phyloP scores from a whole-genome alignment of 768 basidiomycete species.

The Panaeolus cyanescens region DNA sequence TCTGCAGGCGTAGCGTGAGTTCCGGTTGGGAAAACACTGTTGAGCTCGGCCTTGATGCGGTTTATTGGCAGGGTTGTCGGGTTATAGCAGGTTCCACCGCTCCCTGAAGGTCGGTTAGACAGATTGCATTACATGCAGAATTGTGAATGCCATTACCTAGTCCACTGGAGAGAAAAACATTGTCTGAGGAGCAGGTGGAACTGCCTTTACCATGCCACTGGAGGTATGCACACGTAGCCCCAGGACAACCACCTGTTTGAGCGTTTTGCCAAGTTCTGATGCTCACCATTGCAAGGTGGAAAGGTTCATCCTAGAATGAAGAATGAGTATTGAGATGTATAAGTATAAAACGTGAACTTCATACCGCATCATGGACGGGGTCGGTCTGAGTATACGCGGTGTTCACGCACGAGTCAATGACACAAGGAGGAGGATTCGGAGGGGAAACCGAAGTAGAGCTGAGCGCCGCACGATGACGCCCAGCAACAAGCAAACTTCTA shows the following conservation, averaged over 20 bases:
- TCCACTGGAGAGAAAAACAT: constrained; percentile 1
- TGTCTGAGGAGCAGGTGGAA: neutral
- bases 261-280: constrained; percentile 2
- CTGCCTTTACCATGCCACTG: constrained; percentile 2
- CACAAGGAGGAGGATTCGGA: neutral
- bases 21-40: neutral
- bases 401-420: neutral
- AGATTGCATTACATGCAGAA: neutral
- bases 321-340: too few relatives aligned
- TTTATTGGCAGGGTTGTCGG: neutral
- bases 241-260: neutral
- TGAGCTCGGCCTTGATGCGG: constrained; percentile 2
- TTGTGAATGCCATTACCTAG: neutral
- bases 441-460: neutral
- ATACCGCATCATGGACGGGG: neutral
- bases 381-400: neutral
- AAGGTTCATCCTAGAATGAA: neutral
- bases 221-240: neutral
- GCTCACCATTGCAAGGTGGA: neutral
- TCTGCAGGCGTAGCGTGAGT: neutral
- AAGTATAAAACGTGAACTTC: neutral
- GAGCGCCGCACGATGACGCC: constrained; percentile 38
- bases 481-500: constrained; percentile 43
- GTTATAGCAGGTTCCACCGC: neutral
- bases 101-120: neutral